Evolutionary conservation across 768 basidiomycete genomes (phyloP).

Genomic region (Suillus sp.): DNA sequence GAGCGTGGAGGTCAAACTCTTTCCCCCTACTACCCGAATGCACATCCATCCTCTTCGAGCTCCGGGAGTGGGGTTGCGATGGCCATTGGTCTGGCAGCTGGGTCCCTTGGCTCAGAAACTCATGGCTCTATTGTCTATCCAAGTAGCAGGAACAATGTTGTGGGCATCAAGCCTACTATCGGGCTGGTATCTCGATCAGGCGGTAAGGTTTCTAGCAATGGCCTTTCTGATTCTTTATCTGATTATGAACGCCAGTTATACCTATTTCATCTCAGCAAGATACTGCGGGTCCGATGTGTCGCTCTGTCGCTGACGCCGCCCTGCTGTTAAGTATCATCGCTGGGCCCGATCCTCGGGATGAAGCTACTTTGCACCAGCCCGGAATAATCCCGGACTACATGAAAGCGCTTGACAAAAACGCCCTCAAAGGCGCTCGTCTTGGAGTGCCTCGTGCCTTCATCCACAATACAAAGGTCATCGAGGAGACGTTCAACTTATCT

Average conservation of each 20-base stretch:
- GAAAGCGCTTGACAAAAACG: not conserved
- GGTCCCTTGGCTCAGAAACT: slow-evolving; percentile 33
- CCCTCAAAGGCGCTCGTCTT: not conserved
- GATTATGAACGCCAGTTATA: not conserved
- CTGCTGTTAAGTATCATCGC: not conserved
- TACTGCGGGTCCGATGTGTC: not conserved
- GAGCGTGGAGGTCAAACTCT: slow-evolving; percentile 48
- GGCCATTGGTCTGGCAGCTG: not conserved
- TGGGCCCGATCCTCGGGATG: not conserved
- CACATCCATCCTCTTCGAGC: slow-evolving; percentile 42
- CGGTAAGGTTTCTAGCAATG: not conserved
- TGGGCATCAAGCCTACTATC: not conserved
- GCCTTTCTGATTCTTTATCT: not conserved
- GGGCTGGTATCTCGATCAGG: not conserved
- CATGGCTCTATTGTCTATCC: slow-evolving; percentile 47
- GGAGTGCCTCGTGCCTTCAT: not conserved
- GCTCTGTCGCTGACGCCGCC: not conserved
- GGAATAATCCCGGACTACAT: not conserved
- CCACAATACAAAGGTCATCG: not conserved
- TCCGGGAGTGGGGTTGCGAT: slow-evolving; percentile 41
- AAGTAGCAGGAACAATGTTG: slow-evolving; percentile 39
- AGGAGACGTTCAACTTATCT: not conserved
- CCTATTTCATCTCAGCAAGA: not conserved
- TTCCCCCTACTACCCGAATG: slow-evolving; percentile 44
- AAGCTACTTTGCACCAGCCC: not conserved